A percentile compares a stretch with the other conserved stretches of the same genome.
Evolutionary conservation across 306 rosid species (phyloP).

Genomic region (Sicyos baderoa): DNA sequence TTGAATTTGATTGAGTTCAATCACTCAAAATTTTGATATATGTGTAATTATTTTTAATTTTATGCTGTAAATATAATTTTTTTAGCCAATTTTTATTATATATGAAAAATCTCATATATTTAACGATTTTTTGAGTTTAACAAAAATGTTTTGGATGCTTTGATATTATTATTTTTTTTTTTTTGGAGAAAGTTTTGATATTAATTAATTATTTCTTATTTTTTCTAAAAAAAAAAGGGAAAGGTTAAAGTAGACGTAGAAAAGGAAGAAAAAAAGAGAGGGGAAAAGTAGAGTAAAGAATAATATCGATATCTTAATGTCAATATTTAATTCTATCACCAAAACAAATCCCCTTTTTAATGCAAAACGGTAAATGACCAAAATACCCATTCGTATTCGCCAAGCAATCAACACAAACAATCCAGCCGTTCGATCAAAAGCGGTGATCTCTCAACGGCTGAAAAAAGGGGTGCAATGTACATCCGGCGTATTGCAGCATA

Average conservation of each 20-base stretch:
- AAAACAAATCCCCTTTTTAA: conserved; percentile 4
- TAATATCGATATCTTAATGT: neutral
- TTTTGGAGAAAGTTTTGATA: neutral
- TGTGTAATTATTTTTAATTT: too few relatives aligned
- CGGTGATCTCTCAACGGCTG: neutral
- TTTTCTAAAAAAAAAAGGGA: neutral
- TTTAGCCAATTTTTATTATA: too few relatives aligned
- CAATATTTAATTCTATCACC: neutral
- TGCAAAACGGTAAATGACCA: neutral
- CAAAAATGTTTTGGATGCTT: too few relatives aligned
- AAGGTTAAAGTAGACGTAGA: neutral
- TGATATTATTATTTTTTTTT: too few relatives aligned
- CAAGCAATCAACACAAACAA: neutral
- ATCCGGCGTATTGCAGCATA: neutral
- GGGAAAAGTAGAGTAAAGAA: neutral
- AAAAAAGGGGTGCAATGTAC: neutral
- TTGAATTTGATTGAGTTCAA: too few relatives aligned
- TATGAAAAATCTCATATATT: too few relatives aligned
- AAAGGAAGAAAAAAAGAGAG: too few relatives aligned
- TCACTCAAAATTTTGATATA: too few relatives aligned
- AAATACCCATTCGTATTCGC: neutral
- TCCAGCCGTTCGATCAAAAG: neutral
- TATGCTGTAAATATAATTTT: too few relatives aligned
- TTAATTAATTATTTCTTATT: neutral
- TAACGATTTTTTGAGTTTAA: neutral